Base-by-base conservation (phyloP, 495 filamentous ascomycete genomes). In the Xanthoparmelia taractica region DNA sequence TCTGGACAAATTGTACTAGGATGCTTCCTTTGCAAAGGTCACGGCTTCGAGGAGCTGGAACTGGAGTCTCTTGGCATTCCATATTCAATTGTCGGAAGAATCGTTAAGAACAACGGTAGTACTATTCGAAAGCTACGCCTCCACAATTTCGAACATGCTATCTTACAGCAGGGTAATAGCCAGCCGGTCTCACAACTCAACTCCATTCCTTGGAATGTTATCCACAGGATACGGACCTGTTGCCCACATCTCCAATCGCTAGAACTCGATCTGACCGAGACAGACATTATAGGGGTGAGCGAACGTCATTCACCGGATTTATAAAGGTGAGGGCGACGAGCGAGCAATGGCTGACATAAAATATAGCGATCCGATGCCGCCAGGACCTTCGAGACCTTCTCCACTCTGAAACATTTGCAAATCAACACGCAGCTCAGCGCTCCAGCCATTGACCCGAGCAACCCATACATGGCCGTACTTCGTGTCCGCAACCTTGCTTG, bases 231-330 rank as follows among this genome's bases (percentile, higher is more conserved):
- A 36, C 13, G 29, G 29, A n/a, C 17, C 20, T 31, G 7, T n/a
- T 56, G 54, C 54, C 29, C 54, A 7, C 18, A 18, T 10, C 54
- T 56, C 15, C 15, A 17, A 7, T 56, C 54, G n/a, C 54, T 36
- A 20, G 31, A 15, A 4, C 31, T 56, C 54, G 54, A 56, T n/a
- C 27, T 56, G 31, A 36, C 54, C 8, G 17, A 56, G 54, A n/a
- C 36, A 11, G 54, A 56, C 27, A 56, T 56, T 12, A 56, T 17
- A 36, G 36, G 15, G 54, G 54, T 56, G 54, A n/a, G 54, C 36
- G 18, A 34, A 10, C 31, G 1, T 15, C 10, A 4, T 36, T 31
- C 54, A 36, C 17, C 4, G 17, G 40, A 18, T 3, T 18, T 2
- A 41, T 13, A 41, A n/a, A 1, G 17, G 10, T 7, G 15, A 18